Base-by-base conservation (phyloP, 805 yeast species). In the Metschnikowia lunata region DNA sequence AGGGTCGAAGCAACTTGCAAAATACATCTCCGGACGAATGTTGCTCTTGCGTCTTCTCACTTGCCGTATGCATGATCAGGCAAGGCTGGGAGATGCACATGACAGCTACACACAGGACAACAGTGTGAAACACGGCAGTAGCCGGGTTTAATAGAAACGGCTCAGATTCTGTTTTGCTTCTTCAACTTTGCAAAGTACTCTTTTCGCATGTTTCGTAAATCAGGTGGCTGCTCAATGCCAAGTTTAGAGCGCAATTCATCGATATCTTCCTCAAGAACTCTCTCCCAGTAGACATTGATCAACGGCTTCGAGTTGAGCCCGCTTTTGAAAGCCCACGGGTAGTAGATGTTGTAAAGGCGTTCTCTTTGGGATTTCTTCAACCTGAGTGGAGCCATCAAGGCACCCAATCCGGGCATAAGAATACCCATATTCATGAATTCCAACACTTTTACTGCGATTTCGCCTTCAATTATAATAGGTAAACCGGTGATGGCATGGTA, bases 401-500 rank as follows among this genome's bases (percentile, higher is more conserved):
- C 90, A 0, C 97, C 97, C 40, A 93, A 62, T 0, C 96, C 96
- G 3, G 97, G 89, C 95, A 91, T 90, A 11, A 97, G 97, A 36
- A 93, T 79, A 5, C 95, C 95, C 47, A 91, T 77, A 62, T 93
- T 91, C 58, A 93, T 84, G 57, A 83, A 95, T 63, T 91, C 99
- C 54, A 93, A 81, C 10, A 89, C 85, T 64, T 93, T 93, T 14
- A 93, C 84, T 0, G 97, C 88, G 42, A 93, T 83, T 60, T 93
- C 99, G n/a, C 99, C 99, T 59, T 93, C 98, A 51, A 93, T 79
- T 36, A 86, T 83, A 37, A 90, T 86, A 0, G 98, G 98, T 40
- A 88, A 72, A 12, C 95, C 91, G 0, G 95, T 85, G 27, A 93
- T 74, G 1, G 98, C 87, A 60, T 93, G 99, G 60, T 89, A 91